Evolutionary conservation across 2,329 filamentous ascomycete genomes (phyloP).

Genomic region (Pseudopyricularia cyperi): DNA sequence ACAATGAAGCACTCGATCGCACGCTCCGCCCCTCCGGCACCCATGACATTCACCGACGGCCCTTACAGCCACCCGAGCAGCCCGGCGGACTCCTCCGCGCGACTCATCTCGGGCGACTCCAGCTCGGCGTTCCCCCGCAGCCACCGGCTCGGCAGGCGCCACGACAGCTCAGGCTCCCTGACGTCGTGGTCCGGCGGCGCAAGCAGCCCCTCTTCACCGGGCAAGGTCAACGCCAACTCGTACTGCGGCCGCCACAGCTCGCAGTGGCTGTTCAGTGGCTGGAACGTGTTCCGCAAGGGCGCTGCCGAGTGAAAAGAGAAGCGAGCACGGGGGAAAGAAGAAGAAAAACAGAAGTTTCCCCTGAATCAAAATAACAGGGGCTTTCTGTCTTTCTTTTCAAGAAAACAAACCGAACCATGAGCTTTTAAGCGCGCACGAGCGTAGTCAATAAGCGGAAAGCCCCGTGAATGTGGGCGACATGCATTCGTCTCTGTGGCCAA

Average conservation of each 20-base stretch:
- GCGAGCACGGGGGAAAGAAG: too few relatives aligned
- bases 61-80: background rate
- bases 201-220: slow-evolving; percentile 1
- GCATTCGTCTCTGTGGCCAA: too few relatives aligned
- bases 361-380: too few relatives aligned
- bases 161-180: background rate
- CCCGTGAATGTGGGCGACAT: too few relatives aligned
- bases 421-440: too few relatives aligned
- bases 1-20: slow-evolving; percentile 1
- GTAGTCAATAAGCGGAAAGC: too few relatives aligned
- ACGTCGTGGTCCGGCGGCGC: too few relatives aligned
- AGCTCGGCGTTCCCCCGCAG: background rate
- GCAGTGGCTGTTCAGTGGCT: slow-evolving; percentile 13
- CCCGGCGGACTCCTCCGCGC: background rate
- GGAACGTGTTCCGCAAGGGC: slow-evolving; percentile 5
- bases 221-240: slow-evolving; percentile 13
- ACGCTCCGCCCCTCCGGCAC: background rate
- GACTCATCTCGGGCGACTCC: background rate
- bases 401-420: too few relatives aligned
- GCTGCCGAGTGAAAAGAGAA: too few relatives aligned
- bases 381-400: too few relatives aligned
- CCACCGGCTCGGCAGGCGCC: background rate
- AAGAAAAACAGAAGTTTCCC: too few relatives aligned
- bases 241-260: slow-evolving; percentile 12
- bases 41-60: background rate